A percentile compares a stretch with the other conserved stretches of the same genome.
phyloP scores from a whole-genome alignment of 176 grass and related monocot species.

The Carex cristatella region DNA sequence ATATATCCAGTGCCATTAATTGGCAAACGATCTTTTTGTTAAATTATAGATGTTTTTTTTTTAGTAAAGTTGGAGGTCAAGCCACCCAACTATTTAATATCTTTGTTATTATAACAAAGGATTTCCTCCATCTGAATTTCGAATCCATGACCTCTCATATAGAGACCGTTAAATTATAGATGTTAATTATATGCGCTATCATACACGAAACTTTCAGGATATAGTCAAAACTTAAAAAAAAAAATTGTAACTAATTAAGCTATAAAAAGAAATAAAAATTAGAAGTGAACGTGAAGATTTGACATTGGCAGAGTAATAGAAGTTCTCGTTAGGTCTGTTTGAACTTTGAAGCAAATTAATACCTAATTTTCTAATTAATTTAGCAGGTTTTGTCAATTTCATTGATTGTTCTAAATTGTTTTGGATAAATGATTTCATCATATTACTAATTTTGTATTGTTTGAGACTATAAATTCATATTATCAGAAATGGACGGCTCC shows the following conservation, averaged over 20 bases:
- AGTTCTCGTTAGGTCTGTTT: neutral
- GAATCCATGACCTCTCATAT: no score
- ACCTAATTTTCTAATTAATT: neutral
- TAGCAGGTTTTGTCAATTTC: neutral
- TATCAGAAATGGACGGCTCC: neutral
- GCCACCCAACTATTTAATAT: no score
- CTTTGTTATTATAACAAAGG: no score
- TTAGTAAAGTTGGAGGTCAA: no score
- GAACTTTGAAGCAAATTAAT: neutral
- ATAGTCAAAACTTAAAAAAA: neutral
- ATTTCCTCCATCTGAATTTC: no score
- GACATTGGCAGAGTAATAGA: no score
- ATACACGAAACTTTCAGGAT: neutral
- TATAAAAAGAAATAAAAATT: neutral
- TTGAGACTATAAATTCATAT: neutral
- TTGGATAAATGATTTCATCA: neutral
- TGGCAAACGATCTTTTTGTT: no score
- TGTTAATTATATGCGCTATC: neutral
- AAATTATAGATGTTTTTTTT: neutral
- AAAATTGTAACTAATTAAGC: neutral
- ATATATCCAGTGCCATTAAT: no score
- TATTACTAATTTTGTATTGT: neutral
- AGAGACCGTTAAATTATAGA: no score
- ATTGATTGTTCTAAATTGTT: neutral
- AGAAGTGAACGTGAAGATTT: neutral